phyloP scores from a whole-genome alignment of 2,329 filamentous ascomycete species.

The Sclerotinia borealis region DNA sequence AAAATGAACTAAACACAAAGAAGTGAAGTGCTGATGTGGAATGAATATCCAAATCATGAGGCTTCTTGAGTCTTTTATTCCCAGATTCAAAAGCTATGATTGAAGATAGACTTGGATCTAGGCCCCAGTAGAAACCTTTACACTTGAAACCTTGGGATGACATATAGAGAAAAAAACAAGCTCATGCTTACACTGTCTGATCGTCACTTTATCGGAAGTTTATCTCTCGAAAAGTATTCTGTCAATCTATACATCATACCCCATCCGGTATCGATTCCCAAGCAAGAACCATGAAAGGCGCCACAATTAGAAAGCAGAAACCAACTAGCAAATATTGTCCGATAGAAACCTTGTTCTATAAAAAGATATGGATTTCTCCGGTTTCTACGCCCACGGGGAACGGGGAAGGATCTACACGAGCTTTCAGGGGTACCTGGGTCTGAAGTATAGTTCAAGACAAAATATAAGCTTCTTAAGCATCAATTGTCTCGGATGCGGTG shows the following conservation, averaged over 20 bases:
- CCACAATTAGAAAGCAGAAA: neutral
- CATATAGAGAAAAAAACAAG: slow-evolving; percentile 10
- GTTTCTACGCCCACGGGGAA: neutral
- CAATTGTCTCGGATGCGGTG: neutral
- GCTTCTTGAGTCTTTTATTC: slow-evolving; percentile 3
- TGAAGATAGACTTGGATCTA: neutral
- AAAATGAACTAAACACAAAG: neutral
- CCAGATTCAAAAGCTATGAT: neutral
- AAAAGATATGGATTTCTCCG: neutral
- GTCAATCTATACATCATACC: neutral
- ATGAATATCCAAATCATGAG: slow-evolving; percentile 6
- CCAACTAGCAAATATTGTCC: neutral
- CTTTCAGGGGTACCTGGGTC: neutral
- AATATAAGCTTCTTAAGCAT: neutral
- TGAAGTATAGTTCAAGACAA: neutral
- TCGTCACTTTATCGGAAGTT: slow-evolving; percentile 15
- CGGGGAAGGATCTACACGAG: neutral
- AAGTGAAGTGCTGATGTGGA: slow-evolving; percentile 23
- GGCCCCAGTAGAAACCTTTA: neutral
- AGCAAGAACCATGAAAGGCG: neutral
- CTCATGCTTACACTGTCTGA: slow-evolving; percentile 27
- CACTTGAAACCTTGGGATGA: slow-evolving; percentile 13
- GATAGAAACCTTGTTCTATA: neutral
- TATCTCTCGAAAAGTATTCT: neutral
- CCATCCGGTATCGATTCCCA: neutral